Conservation (phyloP, 148 eudicot genomes). For the Chenopodium album region DNA sequence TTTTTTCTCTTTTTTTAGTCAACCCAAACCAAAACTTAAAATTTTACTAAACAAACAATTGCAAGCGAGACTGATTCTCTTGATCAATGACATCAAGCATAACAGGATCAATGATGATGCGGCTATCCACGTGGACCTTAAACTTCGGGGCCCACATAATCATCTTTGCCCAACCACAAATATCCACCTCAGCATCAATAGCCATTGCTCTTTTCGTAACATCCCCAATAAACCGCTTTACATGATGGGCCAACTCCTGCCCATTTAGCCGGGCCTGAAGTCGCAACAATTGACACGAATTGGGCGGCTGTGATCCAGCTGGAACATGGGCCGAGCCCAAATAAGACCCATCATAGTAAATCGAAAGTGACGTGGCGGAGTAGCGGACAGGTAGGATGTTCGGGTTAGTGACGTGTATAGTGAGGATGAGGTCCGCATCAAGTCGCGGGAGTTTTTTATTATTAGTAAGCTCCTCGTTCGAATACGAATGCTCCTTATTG, state of each 20-base stretch:
- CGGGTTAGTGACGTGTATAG: conserved; percentile 87
- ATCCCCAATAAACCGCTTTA: conserved; percentile 46
- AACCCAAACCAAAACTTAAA: neutral
- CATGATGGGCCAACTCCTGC: conserved; percentile 61
- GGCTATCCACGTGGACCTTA: conserved; percentile 80
- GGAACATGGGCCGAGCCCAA: conserved; percentile 60
- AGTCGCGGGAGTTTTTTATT: conserved; percentile 41
- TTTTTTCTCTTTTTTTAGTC: neutral
- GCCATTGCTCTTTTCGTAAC: conserved; percentile 56
- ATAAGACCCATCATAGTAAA: conserved; percentile 57
- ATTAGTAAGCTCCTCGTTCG: neutral
- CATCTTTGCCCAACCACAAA: conserved; percentile 57
- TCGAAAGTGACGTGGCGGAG: conserved; percentile 62
- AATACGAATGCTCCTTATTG: neutral
- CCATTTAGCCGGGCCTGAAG: conserved; percentile 72
- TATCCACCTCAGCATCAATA: conserved; percentile 66
- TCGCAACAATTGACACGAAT: conserved; percentile 55
- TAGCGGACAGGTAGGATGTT: conserved; percentile 60
- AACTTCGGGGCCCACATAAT: conserved; percentile 72
- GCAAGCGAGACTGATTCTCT: conserved; percentile 48
- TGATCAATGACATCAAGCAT: conserved; percentile 76
- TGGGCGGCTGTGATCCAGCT: conserved; percentile 62
- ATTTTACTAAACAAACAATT: conserved; percentile 14
- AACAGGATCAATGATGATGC: conserved; percentile 67
- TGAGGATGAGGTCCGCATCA: conserved; percentile 60